Evolutionary conservation across 306 rosid species (phyloP).

Genomic region (Rosa persica): DNA sequence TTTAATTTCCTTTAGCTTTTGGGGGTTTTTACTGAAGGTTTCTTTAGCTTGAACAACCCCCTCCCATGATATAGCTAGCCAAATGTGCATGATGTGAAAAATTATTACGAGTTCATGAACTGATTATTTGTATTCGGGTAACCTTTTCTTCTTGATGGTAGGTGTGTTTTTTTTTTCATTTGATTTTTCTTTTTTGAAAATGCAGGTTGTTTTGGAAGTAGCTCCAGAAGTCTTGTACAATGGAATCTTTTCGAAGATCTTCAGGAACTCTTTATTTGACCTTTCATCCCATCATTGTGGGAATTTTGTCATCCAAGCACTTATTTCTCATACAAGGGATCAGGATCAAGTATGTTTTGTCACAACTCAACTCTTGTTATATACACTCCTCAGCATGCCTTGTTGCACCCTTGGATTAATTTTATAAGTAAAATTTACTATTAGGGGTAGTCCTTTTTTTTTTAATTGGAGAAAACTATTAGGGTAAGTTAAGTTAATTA

Average conservation of each 20-base stretch:
- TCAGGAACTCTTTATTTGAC: constrained; percentile 68
- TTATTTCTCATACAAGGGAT: constrained; percentile 62
- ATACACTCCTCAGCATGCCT: too few relatives aligned
- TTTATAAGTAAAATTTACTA: not conserved
- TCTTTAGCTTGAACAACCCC: not conserved
- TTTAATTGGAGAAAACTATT: not conserved
- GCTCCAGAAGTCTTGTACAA: constrained; percentile 75
- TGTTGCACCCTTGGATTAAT: too few relatives aligned
- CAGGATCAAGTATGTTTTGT: constrained; percentile 55
- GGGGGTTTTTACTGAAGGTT: not conserved
- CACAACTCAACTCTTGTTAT: not conserved
- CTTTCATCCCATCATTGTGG: constrained; percentile 84
- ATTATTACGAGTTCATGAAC: not conserved
- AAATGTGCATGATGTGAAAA: not conserved
- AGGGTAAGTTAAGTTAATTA: constrained; percentile 12
- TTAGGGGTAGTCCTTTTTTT: not conserved
- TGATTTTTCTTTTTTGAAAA: constrained; percentile 11
- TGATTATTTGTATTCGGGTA: not conserved
- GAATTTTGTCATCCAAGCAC: constrained; percentile 87
- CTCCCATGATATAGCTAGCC: not conserved
- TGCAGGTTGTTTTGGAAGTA: constrained; percentile 93
- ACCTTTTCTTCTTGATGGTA: constrained; percentile 5
- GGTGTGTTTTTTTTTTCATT: constrained; percentile 16
- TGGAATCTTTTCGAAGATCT: constrained; percentile 60
- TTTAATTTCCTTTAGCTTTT: constrained; percentile 18